These are phyloP conservation scores for Epicoccum nigrum DNA, from an alignment of 2,329 filamentous ascomycete species.

Conservation along the genomic window DNA sequence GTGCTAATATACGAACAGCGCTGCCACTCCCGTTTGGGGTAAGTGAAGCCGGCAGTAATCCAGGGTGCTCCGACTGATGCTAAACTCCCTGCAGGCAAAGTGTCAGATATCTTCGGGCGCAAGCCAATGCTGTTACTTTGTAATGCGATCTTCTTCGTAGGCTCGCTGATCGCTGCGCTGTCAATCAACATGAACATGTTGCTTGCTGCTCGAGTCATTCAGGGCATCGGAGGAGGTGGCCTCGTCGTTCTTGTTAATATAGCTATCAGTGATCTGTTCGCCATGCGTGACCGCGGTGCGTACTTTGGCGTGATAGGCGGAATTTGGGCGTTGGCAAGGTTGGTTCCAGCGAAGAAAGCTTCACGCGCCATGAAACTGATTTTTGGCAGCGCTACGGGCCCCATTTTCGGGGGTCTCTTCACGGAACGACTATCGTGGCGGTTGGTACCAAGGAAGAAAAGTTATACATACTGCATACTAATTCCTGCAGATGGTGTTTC, in stretches of 20 bases:
- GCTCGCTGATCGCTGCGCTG: constrained; percentile 65
- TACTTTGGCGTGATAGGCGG: constrained; percentile 70
- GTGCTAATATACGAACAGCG: too few species aligned
- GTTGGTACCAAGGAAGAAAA: constrained; percentile 43
- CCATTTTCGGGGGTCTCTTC: constrained; percentile 70
- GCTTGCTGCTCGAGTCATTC: constrained; percentile 65
- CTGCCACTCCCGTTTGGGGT: too few species aligned
- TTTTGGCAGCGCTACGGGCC: constrained; percentile 68
- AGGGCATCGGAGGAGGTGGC: constrained; percentile 69
- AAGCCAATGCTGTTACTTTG: constrained; percentile 67
- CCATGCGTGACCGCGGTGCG: constrained; percentile 62
- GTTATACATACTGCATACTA: neutral
- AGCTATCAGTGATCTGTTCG: constrained; percentile 68
- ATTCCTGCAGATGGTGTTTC: constrained; percentile 49
- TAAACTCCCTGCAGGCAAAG: too few species aligned
- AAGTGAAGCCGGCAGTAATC: too few species aligned
- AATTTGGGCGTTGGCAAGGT: constrained; percentile 72
- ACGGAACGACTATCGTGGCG: constrained; percentile 69
- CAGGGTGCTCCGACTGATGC: too few species aligned
- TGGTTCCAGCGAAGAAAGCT: too few species aligned
- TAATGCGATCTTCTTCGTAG: constrained; percentile 67
- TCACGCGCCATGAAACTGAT: too few species aligned
- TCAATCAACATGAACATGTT: constrained; percentile 66
- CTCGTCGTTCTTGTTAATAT: constrained; percentile 70
- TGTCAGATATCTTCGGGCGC: constrained; percentile 71